Evolutionary conservation across 345 rosid genomes (phyloP), one percentile per base, ranked within the genome.

Genomic region (Syzygium jambos): DNA sequence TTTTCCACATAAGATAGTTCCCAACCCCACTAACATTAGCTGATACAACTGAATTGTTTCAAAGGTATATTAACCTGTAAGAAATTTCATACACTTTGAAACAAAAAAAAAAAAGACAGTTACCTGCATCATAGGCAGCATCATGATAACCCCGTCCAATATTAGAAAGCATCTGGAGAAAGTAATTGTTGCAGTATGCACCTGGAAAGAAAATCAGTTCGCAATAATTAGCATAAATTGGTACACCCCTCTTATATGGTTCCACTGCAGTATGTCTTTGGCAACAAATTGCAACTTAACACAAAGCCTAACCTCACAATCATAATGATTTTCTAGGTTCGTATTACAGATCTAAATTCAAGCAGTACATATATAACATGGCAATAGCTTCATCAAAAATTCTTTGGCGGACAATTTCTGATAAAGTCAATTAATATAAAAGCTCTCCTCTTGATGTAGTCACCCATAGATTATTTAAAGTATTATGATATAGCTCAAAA

Each of bases 141-240:
- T 92, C 97, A 87, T 94, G 93, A 52, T 91, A 91, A 61, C 99
- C 99, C 89, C 95, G 92, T 85, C 99, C 94, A 85, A 95, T 90
- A 77, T 91, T 91, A 21, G 99, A 96, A 55, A 98, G 94, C 95
- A 90, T 94, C 92, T 89, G 95, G 91, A 98, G 92, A 92, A 98
- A 98, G 92, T 96, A 93, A 84, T 95, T 99, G 89, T 98, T 98
- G 87, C 99, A 96, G 87, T 93, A 95, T 59, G 92, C 85, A 85
- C 99, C 99, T 98, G 87, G 61, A 21, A 84, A 86, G 54, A 11
- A 77, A 38, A 85, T 59, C 57, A 73, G 65, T 14, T 38, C 2
- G 4, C 49, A 86, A 22, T 55, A 83, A 77, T 87, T 63, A 30
- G 41, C 52, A 19, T 52, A 83, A 83, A 51, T 51, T 14, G 46